Conservation (phyloP, 129 eudicot species). For the Tanacetum coccineum region DNA sequence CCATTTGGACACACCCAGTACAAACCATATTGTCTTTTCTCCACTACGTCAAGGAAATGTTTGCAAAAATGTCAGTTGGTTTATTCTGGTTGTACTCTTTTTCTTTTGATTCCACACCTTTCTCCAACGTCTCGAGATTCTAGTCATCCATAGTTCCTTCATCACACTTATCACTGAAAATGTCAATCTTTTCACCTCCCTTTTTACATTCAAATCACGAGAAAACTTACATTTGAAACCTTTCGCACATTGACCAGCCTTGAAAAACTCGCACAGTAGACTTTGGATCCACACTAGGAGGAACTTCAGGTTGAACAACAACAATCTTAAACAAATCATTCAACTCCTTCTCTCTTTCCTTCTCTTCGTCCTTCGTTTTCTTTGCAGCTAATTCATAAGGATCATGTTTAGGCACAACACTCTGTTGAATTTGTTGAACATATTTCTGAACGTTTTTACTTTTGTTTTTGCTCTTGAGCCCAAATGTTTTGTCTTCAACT, state of each 20-base stretch:
- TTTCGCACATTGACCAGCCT: conserved; percentile 88
- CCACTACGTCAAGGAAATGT: conserved; percentile 84
- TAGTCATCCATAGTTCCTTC: conserved; percentile 82
- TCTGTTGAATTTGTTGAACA: conserved; percentile 58
- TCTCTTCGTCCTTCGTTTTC: conserved; percentile 92
- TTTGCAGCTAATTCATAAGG: conserved; percentile 57
- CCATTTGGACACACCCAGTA: conserved; percentile 94
- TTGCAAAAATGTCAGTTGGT: conserved; percentile 89
- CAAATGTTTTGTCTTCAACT: conserved; percentile 87
- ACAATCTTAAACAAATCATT: conserved; percentile 82
- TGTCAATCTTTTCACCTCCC: conserved; percentile 96
- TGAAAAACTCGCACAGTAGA: conserved; percentile 79
- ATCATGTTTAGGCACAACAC: conserved; percentile 66
- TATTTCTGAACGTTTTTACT: conserved; percentile 88
- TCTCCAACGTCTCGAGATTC: conserved; percentile 77
- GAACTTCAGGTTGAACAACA: conserved; percentile 87
- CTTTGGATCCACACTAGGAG: conserved; percentile 88
- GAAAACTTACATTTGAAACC: conserved; percentile 91
- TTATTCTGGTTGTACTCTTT: too few species aligned
- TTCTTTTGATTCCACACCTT: conserved; percentile 79
- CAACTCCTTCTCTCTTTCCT: conserved; percentile 75
- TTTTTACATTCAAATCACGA: conserved; percentile 74
- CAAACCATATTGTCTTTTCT: conserved; percentile 92
- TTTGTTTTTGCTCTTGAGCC: conserved; percentile 82
- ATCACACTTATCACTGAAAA: conserved; percentile 81